Base-by-base conservation (phyloP, 2,329 filamentous ascomycete genomes). In the Colletotrichum lentis region DNA sequence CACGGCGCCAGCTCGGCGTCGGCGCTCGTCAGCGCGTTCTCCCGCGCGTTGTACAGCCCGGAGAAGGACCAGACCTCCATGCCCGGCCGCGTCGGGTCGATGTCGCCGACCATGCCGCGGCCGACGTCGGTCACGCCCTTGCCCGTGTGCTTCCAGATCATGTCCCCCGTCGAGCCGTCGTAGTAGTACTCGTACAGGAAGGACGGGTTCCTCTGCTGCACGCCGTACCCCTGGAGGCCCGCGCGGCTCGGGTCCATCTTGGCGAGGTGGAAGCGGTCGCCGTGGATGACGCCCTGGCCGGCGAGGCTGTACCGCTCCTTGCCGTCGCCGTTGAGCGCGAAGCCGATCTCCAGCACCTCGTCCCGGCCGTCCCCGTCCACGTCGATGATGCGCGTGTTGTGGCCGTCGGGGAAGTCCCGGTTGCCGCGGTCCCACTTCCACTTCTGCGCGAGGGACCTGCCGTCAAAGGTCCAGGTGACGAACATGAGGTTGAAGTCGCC, bases 331-430 rank as follows among this genome's bases (percentile, higher is more conserved):
- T 73, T 72, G 37, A 74, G 71, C 5, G 62, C 63, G 55, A 74
- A 74, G 0, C 72, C 71, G 3, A 73, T 73, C 55, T 73, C 73
- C 18, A 69, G 58, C 0, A 73, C 22, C 16, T 73, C 72, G 22
- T 73, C 72, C 1, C 54, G 62, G 0, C 72, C 71, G 41, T 74
- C 68, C 2, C 70, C 72, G 24, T 74, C 56, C 0, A 72, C 66
- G 20, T 74, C 72, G 11, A 74, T 67, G 46, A 72, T 68, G 10
- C 73, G 72, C 1, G 70, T 73, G 65, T 73, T 74, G 53, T 74
- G 72, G 0, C 72, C 72, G 44, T 74, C 73, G 0, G 72, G 66
- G 20, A 56, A 64, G 2, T 67, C 43, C n/a, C 53, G 24, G 24
- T 60, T 16, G n/a, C 60, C 58, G 3, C 72, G 67, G 2, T 64